Percentiles rank a stretch among this genome's conserved stretches.
Conservation (phyloP, 768 basidiomycete genomes). For the Suillus plorans region DNA sequence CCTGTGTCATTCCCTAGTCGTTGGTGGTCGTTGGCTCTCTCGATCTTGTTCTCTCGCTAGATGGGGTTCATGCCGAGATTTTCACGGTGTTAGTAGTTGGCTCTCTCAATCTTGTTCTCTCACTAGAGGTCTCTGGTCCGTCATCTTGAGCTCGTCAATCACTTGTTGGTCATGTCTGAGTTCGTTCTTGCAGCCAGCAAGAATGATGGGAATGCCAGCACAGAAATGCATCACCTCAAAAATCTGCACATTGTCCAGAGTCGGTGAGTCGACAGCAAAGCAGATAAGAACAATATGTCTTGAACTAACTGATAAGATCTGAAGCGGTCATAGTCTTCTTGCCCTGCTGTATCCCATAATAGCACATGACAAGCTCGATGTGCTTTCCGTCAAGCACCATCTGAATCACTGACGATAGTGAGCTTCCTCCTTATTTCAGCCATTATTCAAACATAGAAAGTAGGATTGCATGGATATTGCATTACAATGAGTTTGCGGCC, state of each 20-base stretch:
- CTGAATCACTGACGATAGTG: conserved; percentile 89
- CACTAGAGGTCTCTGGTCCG: conserved; percentile 86
- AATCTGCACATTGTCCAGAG: conserved; percentile 99
- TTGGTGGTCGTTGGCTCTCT: no score
- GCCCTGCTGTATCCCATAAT: conserved; percentile 99
- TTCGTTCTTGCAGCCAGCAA: conserved; percentile 99
- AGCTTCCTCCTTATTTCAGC: conserved; percentile 98
- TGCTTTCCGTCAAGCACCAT: conserved; percentile 96
- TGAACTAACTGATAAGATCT: conserved; percentile 91
- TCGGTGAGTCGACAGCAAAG: conserved; percentile 97
- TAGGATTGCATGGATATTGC: conserved; percentile 22
- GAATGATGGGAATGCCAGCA: conserved; percentile 88
- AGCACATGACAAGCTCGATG: conserved; percentile 77
- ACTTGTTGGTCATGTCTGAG: conserved; percentile 90
- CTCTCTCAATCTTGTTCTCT: no score
- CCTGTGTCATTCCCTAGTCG: no score
- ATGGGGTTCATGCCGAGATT: no score
- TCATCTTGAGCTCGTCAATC: conserved; percentile 92
- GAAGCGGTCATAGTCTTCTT: conserved; percentile 99
- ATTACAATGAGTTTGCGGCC: no score
- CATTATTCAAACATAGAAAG: conserved; percentile 55
- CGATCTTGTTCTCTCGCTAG: no score
- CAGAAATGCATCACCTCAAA: conserved; percentile 99
- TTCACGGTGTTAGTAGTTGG: no score
- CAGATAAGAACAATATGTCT: conserved; percentile 98